Conservation (phyloP, 495 filamentous ascomycete genomes). For the Lichina pygmaea region DNA sequence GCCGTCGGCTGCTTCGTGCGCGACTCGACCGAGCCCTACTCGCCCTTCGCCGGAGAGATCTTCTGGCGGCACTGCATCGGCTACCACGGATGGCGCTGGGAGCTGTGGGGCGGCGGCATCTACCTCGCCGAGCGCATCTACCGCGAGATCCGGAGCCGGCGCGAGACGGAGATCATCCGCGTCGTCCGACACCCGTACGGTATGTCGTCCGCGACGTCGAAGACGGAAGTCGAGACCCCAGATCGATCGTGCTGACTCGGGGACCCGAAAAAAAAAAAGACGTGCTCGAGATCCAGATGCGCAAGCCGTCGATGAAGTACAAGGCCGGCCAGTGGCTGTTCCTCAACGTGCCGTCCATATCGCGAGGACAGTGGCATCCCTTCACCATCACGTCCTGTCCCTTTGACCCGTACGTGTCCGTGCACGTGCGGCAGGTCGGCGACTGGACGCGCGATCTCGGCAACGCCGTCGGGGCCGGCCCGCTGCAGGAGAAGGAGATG, state of each 20-base stretch:
- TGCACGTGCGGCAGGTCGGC: constrained; percentile 88
- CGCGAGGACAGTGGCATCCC: constrained; percentile 82
- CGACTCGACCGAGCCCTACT: constrained; percentile 37
- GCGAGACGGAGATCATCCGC: constrained; percentile 68
- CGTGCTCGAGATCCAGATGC: constrained; percentile 91
- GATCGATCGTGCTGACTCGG: neutral
- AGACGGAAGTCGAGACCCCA: constrained; percentile 7
- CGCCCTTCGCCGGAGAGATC: constrained; percentile 49
- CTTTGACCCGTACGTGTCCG: constrained; percentile 73
- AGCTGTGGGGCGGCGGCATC: constrained; percentile 58
- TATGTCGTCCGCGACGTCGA: constrained; percentile 26
- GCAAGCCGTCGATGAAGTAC: constrained; percentile 90
- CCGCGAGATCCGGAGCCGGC: constrained; percentile 60
- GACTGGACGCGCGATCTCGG: constrained; percentile 79
- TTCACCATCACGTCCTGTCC: constrained; percentile 99
- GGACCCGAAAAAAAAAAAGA: too few relatives aligned
- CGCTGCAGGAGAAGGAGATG: constrained; percentile 56
- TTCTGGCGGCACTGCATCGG: constrained; percentile 93
- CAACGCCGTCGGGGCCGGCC: constrained; percentile 77
- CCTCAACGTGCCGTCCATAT: constrained; percentile 73
- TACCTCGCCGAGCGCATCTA: constrained; percentile 81
- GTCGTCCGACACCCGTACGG: constrained; percentile 94
- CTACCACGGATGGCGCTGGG: constrained; percentile 95
- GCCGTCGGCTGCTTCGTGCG: constrained; percentile 90
- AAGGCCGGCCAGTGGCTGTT: constrained; percentile 97